Percentiles rank a stretch among this genome's conserved stretches.
Evolutionary conservation across 2,329 filamentous ascomycete genomes (phyloP).

Genomic region (Trichophaea hybrida): DNA sequence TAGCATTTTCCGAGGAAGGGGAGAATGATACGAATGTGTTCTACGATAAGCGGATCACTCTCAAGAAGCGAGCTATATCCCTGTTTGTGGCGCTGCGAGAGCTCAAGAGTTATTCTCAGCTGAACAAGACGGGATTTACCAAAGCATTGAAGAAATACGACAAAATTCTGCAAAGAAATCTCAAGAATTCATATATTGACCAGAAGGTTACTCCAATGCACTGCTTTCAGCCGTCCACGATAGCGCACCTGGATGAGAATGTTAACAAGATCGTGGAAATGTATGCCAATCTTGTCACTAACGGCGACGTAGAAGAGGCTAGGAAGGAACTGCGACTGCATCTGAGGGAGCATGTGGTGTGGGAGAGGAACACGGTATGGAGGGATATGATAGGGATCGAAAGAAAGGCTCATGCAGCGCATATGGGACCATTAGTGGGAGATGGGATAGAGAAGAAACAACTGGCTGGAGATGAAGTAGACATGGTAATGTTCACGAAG

Average conservation of each 20-base stretch:
- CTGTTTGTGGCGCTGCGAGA: constrained; percentile 88
- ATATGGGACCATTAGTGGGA: constrained; percentile 72
- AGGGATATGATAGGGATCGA: constrained; percentile 98
- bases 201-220: constrained; percentile 61
- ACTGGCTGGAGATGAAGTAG: constrained; percentile 72
- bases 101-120: constrained; percentile 85
- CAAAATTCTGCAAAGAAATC: constrained; percentile 74
- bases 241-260: constrained; percentile 53
- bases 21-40: constrained; percentile 57
- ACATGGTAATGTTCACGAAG: constrained; percentile 42
- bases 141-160: constrained; percentile 98
- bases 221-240: constrained; percentile 62
- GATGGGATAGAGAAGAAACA: constrained; percentile 53
- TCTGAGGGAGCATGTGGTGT: constrained; percentile 89
- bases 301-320: constrained; percentile 61
- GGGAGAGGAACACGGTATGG: constrained; percentile 98
- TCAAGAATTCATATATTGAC: constrained; percentile 64
- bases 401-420: constrained; percentile 83
- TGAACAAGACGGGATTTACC: constrained; percentile 90
- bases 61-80: constrained; percentile 81
- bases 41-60: constrained; percentile 59
- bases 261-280: constrained; percentile 61
- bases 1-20: constrained; percentile 59
- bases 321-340: constrained; percentile 79
- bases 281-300: constrained; percentile 70